Percentiles rank a stretch among this genome's conserved stretches.
These are phyloP conservation scores for Cyberlindnera mycetangii DNA, from an alignment of 805 yeast genomes.

Conservation along the genomic window DNA sequence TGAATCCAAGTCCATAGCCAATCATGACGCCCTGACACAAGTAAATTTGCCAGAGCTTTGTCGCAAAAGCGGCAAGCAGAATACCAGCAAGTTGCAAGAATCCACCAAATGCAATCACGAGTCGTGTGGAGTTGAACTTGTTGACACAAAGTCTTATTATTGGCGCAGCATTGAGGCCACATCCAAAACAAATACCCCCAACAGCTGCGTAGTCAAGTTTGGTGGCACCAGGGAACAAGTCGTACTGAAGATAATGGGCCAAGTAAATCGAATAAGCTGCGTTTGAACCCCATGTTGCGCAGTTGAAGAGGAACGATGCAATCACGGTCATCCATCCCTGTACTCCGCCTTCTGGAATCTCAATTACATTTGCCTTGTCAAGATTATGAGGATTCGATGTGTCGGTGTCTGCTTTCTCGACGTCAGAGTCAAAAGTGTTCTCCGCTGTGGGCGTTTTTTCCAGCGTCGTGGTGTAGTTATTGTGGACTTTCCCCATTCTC, in stretches of 20 bases:
- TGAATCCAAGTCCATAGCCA: constrained; percentile 51
- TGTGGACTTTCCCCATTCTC: background rate
- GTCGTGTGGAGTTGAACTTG: constrained; percentile 36
- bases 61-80: constrained; percentile 58
- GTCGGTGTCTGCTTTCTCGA: constrained; percentile 5
- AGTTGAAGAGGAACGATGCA: constrained; percentile 23
- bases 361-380: constrained; percentile 10
- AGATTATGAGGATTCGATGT: background rate
- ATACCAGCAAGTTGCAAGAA: constrained; percentile 50
- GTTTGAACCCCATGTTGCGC: constrained; percentile 30
- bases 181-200: constrained; percentile 60
- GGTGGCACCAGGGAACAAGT: constrained; percentile 49
- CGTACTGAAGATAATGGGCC: constrained; percentile 50
- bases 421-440: constrained; percentile 1
- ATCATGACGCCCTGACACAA: constrained; percentile 65
- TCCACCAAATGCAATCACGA: constrained; percentile 47
- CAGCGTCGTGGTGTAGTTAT: background rate
- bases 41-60: constrained; percentile 60
- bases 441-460: constrained; percentile 4
- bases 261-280: constrained; percentile 54
- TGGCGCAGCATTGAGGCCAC: constrained; percentile 63
- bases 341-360: constrained; percentile 27
- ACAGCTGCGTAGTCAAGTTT: constrained; percentile 61
- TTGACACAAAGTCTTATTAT: constrained; percentile 30
- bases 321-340: constrained; percentile 28